Percentiles rank a stretch among this genome's conserved stretches.
Conservation (phyloP, 805 yeast species). For the Starmerella kuoi region DNA sequence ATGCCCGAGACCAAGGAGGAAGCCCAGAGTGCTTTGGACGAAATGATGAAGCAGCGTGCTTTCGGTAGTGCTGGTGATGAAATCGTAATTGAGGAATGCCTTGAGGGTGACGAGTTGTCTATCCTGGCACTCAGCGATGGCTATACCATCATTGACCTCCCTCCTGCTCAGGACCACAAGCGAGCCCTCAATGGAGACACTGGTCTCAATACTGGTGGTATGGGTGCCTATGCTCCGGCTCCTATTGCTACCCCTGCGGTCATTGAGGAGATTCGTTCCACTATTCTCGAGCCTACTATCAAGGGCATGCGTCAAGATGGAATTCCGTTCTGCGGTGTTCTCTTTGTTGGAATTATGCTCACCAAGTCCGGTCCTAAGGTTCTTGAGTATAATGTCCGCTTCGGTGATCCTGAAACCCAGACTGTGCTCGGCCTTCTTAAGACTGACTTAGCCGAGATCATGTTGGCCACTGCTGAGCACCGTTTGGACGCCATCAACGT, state of each 20-base stretch:
- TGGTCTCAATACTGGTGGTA: constrained; percentile 97
- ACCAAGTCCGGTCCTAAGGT: constrained; percentile 85
- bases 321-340: constrained; percentile 86
- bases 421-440: constrained; percentile 81
- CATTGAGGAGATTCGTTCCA: constrained; percentile 53
- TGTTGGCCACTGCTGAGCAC: constrained; percentile 89
- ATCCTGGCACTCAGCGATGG: constrained; percentile 90
- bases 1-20: constrained; percentile 77
- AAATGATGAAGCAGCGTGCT: constrained; percentile 77
- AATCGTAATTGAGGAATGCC: constrained; percentile 87
- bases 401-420: constrained; percentile 99
- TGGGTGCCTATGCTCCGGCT: constrained; percentile 99
- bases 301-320: constrained; percentile 95
- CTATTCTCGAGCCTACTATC: constrained; percentile 80
- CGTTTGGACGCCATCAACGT: constrained; percentile 74
- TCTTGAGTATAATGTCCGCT: constrained; percentile 91
- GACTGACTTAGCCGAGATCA: constrained; percentile 85
- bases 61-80: constrained; percentile 92
- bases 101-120: constrained; percentile 94
- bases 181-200: constrained; percentile 85
- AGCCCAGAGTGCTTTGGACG: constrained; percentile 70
- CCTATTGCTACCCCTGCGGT: constrained; percentile 79
- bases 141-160: constrained; percentile 76
- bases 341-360: constrained; percentile 91
- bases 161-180: constrained; percentile 98